Conservation (phyloP, 2,329 filamentous ascomycete genomes). For the Talaromyces funiculosus region DNA sequence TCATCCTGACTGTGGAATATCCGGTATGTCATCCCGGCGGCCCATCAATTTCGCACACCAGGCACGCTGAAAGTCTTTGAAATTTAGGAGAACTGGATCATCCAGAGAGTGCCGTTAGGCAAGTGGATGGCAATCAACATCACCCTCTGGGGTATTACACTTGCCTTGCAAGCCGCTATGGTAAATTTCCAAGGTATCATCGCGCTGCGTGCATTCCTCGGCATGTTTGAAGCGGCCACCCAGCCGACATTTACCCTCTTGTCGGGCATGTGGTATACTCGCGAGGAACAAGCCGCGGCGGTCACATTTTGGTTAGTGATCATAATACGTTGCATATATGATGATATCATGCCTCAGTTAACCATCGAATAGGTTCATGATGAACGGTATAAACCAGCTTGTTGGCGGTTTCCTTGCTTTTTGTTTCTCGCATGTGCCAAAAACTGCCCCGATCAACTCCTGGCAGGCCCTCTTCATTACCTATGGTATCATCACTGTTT, state of each 20-base stretch:
- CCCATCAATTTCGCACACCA: neutral
- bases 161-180: conserved; percentile 59
- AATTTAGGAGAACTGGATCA: conserved; percentile 45
- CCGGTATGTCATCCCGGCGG: conserved; percentile 23
- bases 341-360: neutral
- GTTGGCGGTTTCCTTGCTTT: conserved; percentile 59
- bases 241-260: conserved; percentile 64
- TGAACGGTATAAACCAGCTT: conserved; percentile 60
- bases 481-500: conserved; percentile 48
- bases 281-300: conserved; percentile 14
- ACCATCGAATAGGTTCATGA: conserved; percentile 56
- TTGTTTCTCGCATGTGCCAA: conserved; percentile 50
- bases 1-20: conserved; percentile 3
- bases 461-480: conserved; percentile 61
- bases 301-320: neutral
- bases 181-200: conserved; percentile 57
- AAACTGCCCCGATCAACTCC: conserved; percentile 50
- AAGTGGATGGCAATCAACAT: conserved; percentile 63
- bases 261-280: conserved; percentile 44
- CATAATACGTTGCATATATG: neutral
- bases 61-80: neutral
- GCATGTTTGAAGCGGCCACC: conserved; percentile 62
- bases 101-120: conserved; percentile 59
- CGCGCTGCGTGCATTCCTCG: conserved; percentile 62
- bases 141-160: conserved; percentile 56